Evolutionary conservation across 371 early-diverging fungal species (phyloP).

Genomic region (Actinomortierella ambigua): DNA sequence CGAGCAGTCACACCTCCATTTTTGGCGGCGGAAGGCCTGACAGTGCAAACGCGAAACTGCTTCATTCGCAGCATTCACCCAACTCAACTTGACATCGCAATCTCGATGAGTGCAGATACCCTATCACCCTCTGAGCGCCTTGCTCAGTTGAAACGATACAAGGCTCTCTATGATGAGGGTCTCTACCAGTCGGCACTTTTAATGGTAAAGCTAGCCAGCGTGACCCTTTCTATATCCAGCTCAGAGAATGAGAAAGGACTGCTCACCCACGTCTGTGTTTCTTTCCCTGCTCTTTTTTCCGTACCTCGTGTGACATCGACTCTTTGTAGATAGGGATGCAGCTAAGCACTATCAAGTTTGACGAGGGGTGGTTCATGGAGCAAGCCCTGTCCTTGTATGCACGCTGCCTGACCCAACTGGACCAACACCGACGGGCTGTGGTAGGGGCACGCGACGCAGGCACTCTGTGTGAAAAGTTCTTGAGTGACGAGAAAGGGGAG

Average conservation of each 20-base stretch:
- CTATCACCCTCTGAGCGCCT: slow-evolving; percentile 21
- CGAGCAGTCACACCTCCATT: neutral
- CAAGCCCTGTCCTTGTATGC: slow-evolving; percentile 22
- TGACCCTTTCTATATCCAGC: too few species aligned
- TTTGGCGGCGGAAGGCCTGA: neutral
- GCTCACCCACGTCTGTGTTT: neutral
- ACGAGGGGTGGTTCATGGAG: slow-evolving; percentile 26
- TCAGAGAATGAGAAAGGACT: neutral
- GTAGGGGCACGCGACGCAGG: too few species aligned
- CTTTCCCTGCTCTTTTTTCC: neutral
- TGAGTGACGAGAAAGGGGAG: too few species aligned
- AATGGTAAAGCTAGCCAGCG: slow-evolving; percentile 22
- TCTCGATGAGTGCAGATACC: slow-evolving; percentile 19
- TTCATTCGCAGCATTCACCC: too few species aligned
- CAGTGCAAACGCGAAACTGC: too few species aligned
- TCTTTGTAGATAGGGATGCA: slow-evolving; percentile 22
- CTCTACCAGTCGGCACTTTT: slow-evolving; percentile 28
- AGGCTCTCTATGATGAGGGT: slow-evolving; percentile 19
- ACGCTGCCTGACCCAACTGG: slow-evolving; percentile 16
- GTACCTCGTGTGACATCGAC: too few species aligned
- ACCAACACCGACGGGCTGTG: slow-evolving; percentile 20
- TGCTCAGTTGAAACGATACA: slow-evolving; percentile 11
- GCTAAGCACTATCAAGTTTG: slow-evolving; percentile 15
- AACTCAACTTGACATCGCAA: too few species aligned
- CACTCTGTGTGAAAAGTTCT: too few species aligned